Evolutionary conservation across 305 asterid genomes (phyloP).

Genomic region (Fraxinus nigra): DNA sequence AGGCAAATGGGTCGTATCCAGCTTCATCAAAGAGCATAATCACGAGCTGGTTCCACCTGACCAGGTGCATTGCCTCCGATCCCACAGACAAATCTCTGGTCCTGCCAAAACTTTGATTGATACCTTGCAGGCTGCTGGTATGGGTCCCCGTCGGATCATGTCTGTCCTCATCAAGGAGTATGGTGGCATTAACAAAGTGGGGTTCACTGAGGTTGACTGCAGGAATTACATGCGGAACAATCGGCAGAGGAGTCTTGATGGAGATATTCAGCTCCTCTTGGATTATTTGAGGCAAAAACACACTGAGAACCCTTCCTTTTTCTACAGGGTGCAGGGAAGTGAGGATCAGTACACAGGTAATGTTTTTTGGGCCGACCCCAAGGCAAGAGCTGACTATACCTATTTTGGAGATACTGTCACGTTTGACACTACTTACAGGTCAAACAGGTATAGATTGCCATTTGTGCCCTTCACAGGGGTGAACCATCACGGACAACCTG

Average conservation of each 20-base stretch:
- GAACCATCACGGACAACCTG: slow-evolving; percentile 73
- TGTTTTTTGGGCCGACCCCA: slow-evolving; percentile 68
- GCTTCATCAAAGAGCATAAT: slow-evolving; percentile 76
- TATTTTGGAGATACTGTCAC: slow-evolving; percentile 70
- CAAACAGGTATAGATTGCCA: slow-evolving; percentile 62
- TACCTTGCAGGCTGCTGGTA: slow-evolving; percentile 93
- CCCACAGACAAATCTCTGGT: slow-evolving; percentile 90
- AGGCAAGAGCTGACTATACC: slow-evolving; percentile 44
- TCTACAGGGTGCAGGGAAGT: slow-evolving; percentile 56
- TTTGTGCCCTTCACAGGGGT: slow-evolving; percentile 67
- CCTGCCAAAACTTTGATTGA: slow-evolving; percentile 90
- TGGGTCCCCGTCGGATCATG: slow-evolving; percentile 96
- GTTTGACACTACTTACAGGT: slow-evolving; percentile 66
- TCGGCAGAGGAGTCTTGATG: slow-evolving; percentile 65
- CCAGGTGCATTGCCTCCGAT: slow-evolving; percentile 84
- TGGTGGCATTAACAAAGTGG: slow-evolving; percentile 90
- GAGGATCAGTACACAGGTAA: slow-evolving; percentile 56
- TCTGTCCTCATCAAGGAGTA: slow-evolving; percentile 89
- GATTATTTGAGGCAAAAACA: slow-evolving; percentile 69
- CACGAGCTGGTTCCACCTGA: slow-evolving; percentile 90
- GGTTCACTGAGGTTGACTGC: slow-evolving; percentile 95
- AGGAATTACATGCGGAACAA: slow-evolving; percentile 87
- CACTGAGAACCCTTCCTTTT: slow-evolving; percentile 48
- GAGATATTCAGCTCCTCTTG: slow-evolving; percentile 57
- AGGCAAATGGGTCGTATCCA: slow-evolving; percentile 80